Evolutionary conservation across 805 yeast species (phyloP).

Genomic region (Dipodascopsis uninucleata): DNA sequence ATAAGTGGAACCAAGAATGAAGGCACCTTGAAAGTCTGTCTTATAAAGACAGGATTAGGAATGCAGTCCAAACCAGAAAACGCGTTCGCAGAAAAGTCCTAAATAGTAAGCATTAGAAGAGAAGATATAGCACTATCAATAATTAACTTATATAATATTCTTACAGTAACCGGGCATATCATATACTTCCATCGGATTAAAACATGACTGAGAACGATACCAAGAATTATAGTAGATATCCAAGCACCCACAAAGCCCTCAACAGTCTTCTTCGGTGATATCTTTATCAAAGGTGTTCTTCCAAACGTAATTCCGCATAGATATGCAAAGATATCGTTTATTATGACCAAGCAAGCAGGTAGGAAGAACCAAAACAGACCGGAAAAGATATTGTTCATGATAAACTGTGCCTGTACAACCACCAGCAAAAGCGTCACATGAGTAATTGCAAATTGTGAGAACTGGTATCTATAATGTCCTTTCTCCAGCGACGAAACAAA

Average conservation of each 20-base stretch:
- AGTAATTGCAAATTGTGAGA: slow-evolving; percentile 87
- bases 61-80: slow-evolving; percentile 68
- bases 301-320: slow-evolving; percentile 97
- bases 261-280: slow-evolving; percentile 94
- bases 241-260: slow-evolving; percentile 98
- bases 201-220: slow-evolving; percentile 60
- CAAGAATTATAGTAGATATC: slow-evolving; percentile 81
- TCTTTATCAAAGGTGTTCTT: slow-evolving; percentile 81
- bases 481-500: slow-evolving; percentile 86
- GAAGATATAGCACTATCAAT: background rate
- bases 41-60: slow-evolving; percentile 82
- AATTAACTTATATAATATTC: background rate
- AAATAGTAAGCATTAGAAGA: background rate
- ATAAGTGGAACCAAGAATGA: slow-evolving; percentile 52
- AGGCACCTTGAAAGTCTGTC: slow-evolving; percentile 76
- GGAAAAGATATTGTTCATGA: slow-evolving; percentile 80
- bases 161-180: slow-evolving; percentile 70
- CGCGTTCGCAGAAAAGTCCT: slow-evolving; percentile 23
- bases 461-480: slow-evolving; percentile 87
- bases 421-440: slow-evolving; percentile 89
- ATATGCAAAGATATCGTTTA: slow-evolving; percentile 94
- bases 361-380: slow-evolving; percentile 93
- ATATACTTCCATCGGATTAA: slow-evolving; percentile 66
- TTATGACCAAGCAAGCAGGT: slow-evolving; percentile 87
- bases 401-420: slow-evolving; percentile 90